Evolutionary conservation across 805 yeast species (phyloP).

Genomic region (Brettanomyces sp.): DNA sequence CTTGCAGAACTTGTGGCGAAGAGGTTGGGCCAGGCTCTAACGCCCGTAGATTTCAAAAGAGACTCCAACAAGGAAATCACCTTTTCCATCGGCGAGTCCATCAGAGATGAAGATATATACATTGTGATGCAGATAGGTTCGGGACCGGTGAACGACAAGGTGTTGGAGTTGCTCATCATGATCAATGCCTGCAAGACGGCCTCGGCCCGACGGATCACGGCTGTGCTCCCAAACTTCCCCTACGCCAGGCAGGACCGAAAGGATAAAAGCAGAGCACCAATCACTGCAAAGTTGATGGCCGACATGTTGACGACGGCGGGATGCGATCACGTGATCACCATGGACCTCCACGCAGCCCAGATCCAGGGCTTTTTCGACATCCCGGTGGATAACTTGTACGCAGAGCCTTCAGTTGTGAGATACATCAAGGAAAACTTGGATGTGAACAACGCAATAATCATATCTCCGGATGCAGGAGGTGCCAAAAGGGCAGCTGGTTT

Average conservation of each 20-base stretch:
- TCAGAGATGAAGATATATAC: slow-evolving; percentile 85
- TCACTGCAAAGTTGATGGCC: slow-evolving; percentile 90
- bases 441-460: slow-evolving; percentile 58
- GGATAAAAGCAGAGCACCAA: slow-evolving; percentile 93
- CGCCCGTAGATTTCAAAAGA: slow-evolving; percentile 55
- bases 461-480: slow-evolving; percentile 98
- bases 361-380: slow-evolving; percentile 94
- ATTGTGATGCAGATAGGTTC: slow-evolving; percentile 71
- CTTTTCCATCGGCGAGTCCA: slow-evolving; percentile 78
- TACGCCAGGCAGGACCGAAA: slow-evolving; percentile 97
- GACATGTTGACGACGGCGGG: slow-evolving; percentile 89
- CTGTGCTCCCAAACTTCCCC: slow-evolving; percentile 91
- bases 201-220: slow-evolving; percentile 87
- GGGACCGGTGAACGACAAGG: slow-evolving; percentile 72
- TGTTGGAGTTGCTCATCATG: slow-evolving; percentile 83
- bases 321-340: slow-evolving; percentile 88
- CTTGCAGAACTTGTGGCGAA: slow-evolving; percentile 61
- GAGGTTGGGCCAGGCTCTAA: slow-evolving; percentile 44
- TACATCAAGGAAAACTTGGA: slow-evolving; percentile 63
- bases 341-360: slow-evolving; percentile 96
- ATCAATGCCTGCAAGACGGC: slow-evolving; percentile 95
- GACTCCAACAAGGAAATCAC: slow-evolving; percentile 83
- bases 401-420: slow-evolving; percentile 82
- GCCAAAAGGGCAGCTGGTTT: slow-evolving; percentile 93
- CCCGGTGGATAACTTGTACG: slow-evolving; percentile 93